phyloP scores from a whole-genome alignment of 768 basidiomycete genomes.

The Xerocomellus intermedius region DNA sequence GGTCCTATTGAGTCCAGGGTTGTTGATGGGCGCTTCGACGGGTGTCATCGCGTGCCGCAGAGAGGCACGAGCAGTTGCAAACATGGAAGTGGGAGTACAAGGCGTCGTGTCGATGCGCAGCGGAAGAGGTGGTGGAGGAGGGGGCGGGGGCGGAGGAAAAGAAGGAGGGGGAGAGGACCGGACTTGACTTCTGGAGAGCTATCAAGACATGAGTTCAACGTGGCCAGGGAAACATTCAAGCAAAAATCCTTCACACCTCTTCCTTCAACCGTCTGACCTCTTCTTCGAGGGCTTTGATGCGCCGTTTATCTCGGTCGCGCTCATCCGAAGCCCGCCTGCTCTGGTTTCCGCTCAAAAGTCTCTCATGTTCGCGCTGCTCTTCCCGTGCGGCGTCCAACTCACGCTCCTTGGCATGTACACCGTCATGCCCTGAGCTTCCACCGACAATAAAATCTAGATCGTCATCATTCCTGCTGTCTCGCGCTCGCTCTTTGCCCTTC shows the following conservation, averaged over 20 bases:
- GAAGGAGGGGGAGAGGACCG: constrained; percentile 10
- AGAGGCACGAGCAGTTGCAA: constrained; percentile 61
- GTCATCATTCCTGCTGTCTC: constrained; percentile 25
- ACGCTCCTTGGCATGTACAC: constrained; percentile 58
- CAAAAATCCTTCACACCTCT: constrained; percentile 41
- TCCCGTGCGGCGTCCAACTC: constrained; percentile 57
- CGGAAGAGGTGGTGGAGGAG: constrained; percentile 31
- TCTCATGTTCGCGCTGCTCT: constrained; percentile 47
- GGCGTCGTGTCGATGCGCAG: constrained; percentile 33
- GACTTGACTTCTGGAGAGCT: constrained; percentile 48
- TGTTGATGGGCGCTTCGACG: constrained; percentile 67
- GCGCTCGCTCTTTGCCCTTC: constrained; percentile 49
- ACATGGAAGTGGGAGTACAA: constrained; percentile 38
- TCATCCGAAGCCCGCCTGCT: constrained; percentile 35
- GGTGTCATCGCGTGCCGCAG: constrained; percentile 55
- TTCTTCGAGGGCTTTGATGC: constrained; percentile 61
- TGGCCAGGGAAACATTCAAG: background rate
- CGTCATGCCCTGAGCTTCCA: constrained; percentile 46
- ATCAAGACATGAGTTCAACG: constrained; percentile 4
- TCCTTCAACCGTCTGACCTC: constrained; percentile 60
- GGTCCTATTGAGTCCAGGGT: constrained; percentile 31
- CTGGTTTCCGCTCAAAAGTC: constrained; percentile 39
- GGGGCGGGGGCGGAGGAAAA: constrained; percentile 37
- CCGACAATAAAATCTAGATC: constrained; percentile 29
- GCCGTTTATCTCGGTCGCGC: constrained; percentile 55